Conservation (phyloP, 2,329 filamentous ascomycete genomes). For the Aspergillus japonicus region DNA sequence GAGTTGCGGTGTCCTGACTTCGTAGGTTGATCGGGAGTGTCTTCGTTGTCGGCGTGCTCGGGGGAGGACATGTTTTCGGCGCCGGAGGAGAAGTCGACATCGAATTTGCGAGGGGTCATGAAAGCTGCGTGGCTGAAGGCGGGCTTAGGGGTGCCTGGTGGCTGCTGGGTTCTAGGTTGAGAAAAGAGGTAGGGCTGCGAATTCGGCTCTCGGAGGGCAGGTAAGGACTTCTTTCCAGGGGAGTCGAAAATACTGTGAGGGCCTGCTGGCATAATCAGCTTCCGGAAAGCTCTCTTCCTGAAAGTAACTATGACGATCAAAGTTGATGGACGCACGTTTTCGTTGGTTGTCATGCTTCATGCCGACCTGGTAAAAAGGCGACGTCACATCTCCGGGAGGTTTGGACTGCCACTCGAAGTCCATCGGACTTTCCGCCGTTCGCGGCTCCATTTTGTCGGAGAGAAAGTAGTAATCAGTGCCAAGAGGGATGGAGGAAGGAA, state of each 20-base stretch:
- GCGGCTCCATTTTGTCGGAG: slow-evolving; percentile 34
- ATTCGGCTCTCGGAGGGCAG: slow-evolving; percentile 51
- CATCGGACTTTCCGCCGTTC: slow-evolving; percentile 50
- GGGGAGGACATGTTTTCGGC: slow-evolving; percentile 48
- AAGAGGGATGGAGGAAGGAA: background rate
- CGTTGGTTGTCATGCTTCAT: slow-evolving; percentile 42
- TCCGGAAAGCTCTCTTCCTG: background rate
- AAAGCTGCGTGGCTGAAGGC: slow-evolving; percentile 45
- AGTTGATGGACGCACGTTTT: slow-evolving; percentile 41
- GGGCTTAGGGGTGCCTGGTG: slow-evolving; percentile 32
- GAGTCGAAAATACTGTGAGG: slow-evolving; percentile 45
- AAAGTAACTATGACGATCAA: background rate
- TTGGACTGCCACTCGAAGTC: slow-evolving; percentile 51
- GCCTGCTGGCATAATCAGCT: slow-evolving; percentile 27
- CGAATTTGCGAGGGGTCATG: slow-evolving; percentile 50
- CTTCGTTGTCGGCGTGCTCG: slow-evolving; percentile 48
- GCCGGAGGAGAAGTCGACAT: slow-evolving; percentile 50
- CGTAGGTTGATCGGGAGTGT: slow-evolving; percentile 44
- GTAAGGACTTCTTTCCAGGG: slow-evolving; percentile 49
- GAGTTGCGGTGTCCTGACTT: slow-evolving; percentile 40
- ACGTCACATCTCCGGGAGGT: slow-evolving; percentile 46
- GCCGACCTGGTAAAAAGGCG: slow-evolving; percentile 50
- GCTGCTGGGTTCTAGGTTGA: slow-evolving; percentile 31
- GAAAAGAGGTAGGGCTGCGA: slow-evolving; percentile 53
- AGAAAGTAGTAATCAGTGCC: slow-evolving; percentile 21